phyloP scores from a whole-genome alignment of 1,284 basidiomycete genomes.

The Boletus smithii region DNA sequence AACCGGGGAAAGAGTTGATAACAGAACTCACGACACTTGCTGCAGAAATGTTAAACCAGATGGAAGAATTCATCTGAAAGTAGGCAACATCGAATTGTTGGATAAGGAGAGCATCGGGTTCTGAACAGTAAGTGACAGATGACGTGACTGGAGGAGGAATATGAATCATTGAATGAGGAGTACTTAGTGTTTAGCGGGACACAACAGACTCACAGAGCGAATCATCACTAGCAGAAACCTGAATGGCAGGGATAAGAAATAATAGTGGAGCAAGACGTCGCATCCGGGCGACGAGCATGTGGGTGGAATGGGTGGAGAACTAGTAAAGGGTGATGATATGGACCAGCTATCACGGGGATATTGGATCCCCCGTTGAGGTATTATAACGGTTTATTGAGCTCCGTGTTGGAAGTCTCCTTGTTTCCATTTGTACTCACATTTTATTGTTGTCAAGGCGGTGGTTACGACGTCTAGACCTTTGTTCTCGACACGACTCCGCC shows the following conservation, averaged over 20 bases:
- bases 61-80: conserved; percentile 64
- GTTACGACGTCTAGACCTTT: conserved; percentile 20
- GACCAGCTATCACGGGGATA: conserved; percentile 30
- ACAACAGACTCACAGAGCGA: conserved; percentile 51
- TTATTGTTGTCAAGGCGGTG: conserved; percentile 33
- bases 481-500: conserved; percentile 15
- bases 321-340: conserved; percentile 24
- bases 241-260: conserved; percentile 41
- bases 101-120: conserved; percentile 75
- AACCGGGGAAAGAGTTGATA: conserved; percentile 13
- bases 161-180: background rate
- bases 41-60: conserved; percentile 73
- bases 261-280: conserved; percentile 48
- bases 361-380: conserved; percentile 7
- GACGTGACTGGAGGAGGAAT: conserved; percentile 59
- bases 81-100: conserved; percentile 80
- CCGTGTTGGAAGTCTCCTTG: conserved; percentile 32
- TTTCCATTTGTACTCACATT: conserved; percentile 33
- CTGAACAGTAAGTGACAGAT: conserved; percentile 84
- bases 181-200: background rate
- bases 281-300: conserved; percentile 72
- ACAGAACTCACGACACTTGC: conserved; percentile 60
- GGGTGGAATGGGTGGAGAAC: conserved; percentile 18
- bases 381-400: conserved; percentile 27
- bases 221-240: conserved; percentile 48